Conservation (phyloP, 2,329 filamentous ascomycete genomes). For the Neurospora crassa region DNA sequence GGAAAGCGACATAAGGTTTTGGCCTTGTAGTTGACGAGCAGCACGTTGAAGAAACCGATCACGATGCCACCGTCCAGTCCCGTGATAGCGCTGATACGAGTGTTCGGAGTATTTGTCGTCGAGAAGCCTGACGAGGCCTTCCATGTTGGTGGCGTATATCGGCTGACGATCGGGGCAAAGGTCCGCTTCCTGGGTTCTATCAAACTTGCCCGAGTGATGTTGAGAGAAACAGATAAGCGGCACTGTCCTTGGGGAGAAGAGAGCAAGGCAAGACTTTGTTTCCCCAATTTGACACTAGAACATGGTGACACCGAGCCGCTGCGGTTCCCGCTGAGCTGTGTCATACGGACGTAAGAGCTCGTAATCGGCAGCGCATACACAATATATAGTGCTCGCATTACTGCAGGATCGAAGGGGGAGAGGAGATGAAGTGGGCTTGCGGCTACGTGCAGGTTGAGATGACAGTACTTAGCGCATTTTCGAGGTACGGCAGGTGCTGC, state of each 20-base stretch:
- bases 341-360: constrained; percentile 19
- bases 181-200: neutral
- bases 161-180: neutral
- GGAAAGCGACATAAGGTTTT: neutral
- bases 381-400: constrained; percentile 13
- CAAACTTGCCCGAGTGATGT: neutral
- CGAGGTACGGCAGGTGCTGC: neutral
- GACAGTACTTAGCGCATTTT: neutral
- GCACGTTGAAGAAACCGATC: neutral
- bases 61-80: neutral
- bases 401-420: constrained; percentile 19
- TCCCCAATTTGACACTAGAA: neutral
- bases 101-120: neutral
- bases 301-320: neutral
- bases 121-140: neutral
- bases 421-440: constrained; percentile 17
- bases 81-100: neutral
- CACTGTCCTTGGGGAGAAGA: neutral
- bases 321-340: constrained; percentile 1
- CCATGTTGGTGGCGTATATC: neutral
- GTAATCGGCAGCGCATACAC: constrained; percentile 2
- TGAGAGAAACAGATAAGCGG: neutral
- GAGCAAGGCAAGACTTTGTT: neutral
- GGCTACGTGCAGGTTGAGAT: constrained; percentile 13
- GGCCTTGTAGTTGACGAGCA: neutral